Base-by-base conservation (phyloP, 176 grass and related monocot genomes). In the Triticum dicoccoides region DNA sequence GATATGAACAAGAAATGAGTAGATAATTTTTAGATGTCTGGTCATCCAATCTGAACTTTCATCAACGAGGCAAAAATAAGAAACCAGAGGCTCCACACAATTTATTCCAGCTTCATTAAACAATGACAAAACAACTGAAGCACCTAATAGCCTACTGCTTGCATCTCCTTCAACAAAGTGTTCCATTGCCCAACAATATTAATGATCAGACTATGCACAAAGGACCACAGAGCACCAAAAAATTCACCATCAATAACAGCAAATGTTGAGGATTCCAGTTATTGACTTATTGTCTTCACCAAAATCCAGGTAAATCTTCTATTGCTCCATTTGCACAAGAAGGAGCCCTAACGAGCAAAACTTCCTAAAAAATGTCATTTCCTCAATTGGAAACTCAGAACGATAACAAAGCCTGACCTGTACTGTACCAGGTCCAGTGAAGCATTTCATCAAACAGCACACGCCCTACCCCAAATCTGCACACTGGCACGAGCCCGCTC, bases 381-480 rank as follows among this genome's bases (percentile, higher is more conserved):
- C 25, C 70, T 37, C 35, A 4, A 80, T 9, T 17, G 27, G 58
- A 1, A 67, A 34, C 64, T 49, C 73, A 14, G 14, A 67, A 54
- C 47, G 4, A 29, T 13, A 12, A 21, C 39, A 18, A 88, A 83
- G 69, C 12, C 11, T 41, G 37, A 78, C 39, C 8, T 27, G 9
- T 11, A 41, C 68, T 65, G 12, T 11, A 61, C 29, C 5, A 68
- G 47, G 8, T 84, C 69, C 58, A 90, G 64, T n/a, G 70, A 78
- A 9, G 71, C 86, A 89, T 92, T 92, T 90, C 86, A 61, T 87
- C 90, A 74, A 90, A 84, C 80, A 89, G 49, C 11, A 49, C 27
- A 33, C 8, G 13, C 63, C 37, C 71, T 20, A 85, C 45, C 39
- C 56, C 24, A 78, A 66, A 88, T 82, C 78, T 85, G 86, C 65